A percentile compares a stretch with the other conserved stretches of the same genome.
These are phyloP conservation scores for Cornus controversa DNA, from an alignment of 148 eudicot species.

Conservation along the genomic window DNA sequence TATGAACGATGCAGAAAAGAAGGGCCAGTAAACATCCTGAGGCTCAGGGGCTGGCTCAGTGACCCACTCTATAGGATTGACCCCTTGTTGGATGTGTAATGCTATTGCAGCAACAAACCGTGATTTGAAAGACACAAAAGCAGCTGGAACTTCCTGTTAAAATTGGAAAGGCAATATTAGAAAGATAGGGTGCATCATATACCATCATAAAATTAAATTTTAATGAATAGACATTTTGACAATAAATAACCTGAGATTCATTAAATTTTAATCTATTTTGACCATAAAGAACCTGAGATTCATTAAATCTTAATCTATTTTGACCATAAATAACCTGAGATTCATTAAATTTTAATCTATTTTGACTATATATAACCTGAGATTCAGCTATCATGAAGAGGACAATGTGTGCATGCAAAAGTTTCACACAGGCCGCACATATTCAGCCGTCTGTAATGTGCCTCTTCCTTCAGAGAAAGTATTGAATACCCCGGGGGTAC, in stretches of 20 bases:
- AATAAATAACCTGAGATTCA: too few relatives aligned
- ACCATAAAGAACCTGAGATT: too few relatives aligned
- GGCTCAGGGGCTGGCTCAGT: conserved; percentile 93
- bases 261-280: too few relatives aligned
- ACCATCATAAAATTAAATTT: neutral
- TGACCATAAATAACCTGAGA: too few relatives aligned
- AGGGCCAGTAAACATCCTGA: conserved; percentile 85
- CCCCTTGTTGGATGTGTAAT: conserved; percentile 67
- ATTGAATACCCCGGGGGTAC: too few relatives aligned
- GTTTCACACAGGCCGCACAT: neutral
- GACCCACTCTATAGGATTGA: conserved; percentile 80
- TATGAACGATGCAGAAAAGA: conserved; percentile 74
- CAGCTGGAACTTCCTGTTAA: conserved; percentile 80
- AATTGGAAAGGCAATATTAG: neutral
- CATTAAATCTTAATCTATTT: too few relatives aligned
- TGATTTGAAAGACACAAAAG: conserved; percentile 83
- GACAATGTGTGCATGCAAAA: neutral
- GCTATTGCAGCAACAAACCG: conserved; percentile 71
- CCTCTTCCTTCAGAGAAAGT: too few relatives aligned
- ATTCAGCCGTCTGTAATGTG: neutral
- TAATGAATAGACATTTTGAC: neutral
- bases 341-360: too few relatives aligned
- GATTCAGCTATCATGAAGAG: neutral
- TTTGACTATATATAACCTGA: too few relatives aligned
- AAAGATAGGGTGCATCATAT: neutral